Conservation (phyloP, 169 alveolate genomes). For the Neospora caninum region DNA sequence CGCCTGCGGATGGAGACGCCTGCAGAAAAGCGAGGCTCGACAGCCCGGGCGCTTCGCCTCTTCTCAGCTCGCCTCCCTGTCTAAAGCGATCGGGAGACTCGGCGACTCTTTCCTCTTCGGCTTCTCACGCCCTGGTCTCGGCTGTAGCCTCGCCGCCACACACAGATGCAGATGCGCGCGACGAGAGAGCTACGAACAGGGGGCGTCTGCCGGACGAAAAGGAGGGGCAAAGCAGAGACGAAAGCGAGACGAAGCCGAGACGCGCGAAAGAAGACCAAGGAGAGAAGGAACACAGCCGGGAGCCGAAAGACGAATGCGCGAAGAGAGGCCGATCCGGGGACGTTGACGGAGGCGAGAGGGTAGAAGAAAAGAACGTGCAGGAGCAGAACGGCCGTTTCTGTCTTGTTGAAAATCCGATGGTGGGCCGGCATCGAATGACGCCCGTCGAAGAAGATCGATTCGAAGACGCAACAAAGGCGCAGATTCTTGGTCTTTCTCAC, state of each 20-base stretch:
- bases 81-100: too few species aligned
- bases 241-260: background rate
- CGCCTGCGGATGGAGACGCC: too few species aligned
- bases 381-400: too few species aligned
- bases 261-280: background rate
- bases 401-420: too few species aligned
- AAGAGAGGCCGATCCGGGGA: background rate
- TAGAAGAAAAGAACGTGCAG: too few species aligned
- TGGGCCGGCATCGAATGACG: background rate
- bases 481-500: too few species aligned
- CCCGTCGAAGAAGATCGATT: background rate
- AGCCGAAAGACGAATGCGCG: background rate
- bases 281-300: background rate
- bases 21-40: background rate
- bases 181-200: background rate
- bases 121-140: background rate
- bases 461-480: too few species aligned
- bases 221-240: background rate
- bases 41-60: background rate
- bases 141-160: background rate
- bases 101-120: background rate
- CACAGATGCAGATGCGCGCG: background rate
- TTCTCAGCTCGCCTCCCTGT: background rate
- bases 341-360: too few species aligned
- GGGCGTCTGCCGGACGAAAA: background rate